Percentiles rank a stretch among this genome's conserved stretches.
Conservation (phyloP, 2,329 filamentous ascomycete genomes). For the Periconia sp. region DNA sequence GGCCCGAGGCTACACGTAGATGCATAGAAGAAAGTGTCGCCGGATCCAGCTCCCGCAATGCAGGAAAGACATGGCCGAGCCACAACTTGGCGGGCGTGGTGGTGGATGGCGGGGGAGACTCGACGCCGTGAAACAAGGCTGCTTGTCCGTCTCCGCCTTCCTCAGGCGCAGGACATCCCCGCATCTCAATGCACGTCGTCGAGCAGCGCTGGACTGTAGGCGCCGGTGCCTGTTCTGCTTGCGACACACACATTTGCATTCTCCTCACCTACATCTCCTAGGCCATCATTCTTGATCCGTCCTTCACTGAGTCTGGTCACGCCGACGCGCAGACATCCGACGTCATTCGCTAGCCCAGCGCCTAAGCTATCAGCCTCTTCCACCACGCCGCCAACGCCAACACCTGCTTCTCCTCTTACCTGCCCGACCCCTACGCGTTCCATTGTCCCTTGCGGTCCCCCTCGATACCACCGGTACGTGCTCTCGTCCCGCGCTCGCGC, state of each 20-base stretch:
- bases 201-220: not conserved
- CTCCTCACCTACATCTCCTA: not conserved
- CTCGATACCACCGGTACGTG: conserved; percentile 11
- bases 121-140: conserved; percentile 1
- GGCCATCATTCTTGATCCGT: conserved; percentile 2
- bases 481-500: conserved; percentile 2
- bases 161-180: not conserved
- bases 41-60: not conserved
- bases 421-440: not conserved
- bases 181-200: not conserved
- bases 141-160: not conserved
- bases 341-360: conserved; percentile 30
- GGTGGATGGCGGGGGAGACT: not conserved
- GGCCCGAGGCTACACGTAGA: no score
- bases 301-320: conserved; percentile 7
- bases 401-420: conserved; percentile 2
- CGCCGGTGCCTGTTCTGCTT: no score
- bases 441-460: not conserved
- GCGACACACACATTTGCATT: not conserved
- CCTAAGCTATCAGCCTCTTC: conserved; percentile 22
- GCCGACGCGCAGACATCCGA: conserved; percentile 19
- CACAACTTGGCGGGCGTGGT: not conserved
- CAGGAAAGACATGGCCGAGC: not conserved
- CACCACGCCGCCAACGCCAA: conserved; percentile 12
- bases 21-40: not conserved